Percentiles rank a stretch among this genome's conserved stretches.
Evolutionary conservation across 108 stramenopile species (phyloP).

Genomic region (Nitzschia palea): DNA sequence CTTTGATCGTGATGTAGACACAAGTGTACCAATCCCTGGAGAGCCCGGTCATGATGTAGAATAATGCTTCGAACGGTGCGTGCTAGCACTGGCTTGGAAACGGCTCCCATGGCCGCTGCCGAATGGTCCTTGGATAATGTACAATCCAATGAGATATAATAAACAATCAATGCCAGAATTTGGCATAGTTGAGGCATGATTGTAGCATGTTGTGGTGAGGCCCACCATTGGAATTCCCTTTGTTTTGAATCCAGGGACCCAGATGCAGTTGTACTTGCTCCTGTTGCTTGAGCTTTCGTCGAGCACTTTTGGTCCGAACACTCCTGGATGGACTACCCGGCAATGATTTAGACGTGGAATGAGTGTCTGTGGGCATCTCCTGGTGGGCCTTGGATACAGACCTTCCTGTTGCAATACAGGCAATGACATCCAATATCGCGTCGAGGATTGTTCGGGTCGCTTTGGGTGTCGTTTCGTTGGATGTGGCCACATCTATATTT

Average conservation of each 20-base stretch:
- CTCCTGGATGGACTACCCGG: neutral
- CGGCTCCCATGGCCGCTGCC: slow-evolving; percentile 21
- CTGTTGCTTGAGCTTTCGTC: slow-evolving; percentile 28
- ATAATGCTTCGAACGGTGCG: slow-evolving; percentile 30
- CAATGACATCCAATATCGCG: slow-evolving; percentile 35
- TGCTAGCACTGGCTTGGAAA: slow-evolving; percentile 7
- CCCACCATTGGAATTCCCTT: neutral
- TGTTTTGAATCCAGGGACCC: neutral
- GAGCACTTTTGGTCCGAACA: slow-evolving; percentile 27
- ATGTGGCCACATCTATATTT: neutral
- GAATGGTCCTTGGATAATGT: slow-evolving; percentile 35
- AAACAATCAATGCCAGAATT: slow-evolving; percentile 48
- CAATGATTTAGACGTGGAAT: neutral
- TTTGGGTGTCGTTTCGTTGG: neutral
- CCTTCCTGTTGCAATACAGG: neutral
- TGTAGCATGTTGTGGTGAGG: neutral
- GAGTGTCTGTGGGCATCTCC: too few species aligned
- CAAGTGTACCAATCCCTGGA: slow-evolving; percentile 8
- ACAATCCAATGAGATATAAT: slow-evolving; percentile 58
- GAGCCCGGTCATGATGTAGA: slow-evolving; percentile 18
- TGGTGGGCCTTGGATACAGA: too few species aligned
- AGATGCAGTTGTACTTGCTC: neutral
- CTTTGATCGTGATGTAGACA: too few species aligned
- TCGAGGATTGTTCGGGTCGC: slow-evolving; percentile 18
- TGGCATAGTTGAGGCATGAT: slow-evolving; percentile 12